Evolutionary conservation across 1,284 basidiomycete genomes (phyloP).

Genomic region (Austroboletus novae-zelandiae): DNA sequence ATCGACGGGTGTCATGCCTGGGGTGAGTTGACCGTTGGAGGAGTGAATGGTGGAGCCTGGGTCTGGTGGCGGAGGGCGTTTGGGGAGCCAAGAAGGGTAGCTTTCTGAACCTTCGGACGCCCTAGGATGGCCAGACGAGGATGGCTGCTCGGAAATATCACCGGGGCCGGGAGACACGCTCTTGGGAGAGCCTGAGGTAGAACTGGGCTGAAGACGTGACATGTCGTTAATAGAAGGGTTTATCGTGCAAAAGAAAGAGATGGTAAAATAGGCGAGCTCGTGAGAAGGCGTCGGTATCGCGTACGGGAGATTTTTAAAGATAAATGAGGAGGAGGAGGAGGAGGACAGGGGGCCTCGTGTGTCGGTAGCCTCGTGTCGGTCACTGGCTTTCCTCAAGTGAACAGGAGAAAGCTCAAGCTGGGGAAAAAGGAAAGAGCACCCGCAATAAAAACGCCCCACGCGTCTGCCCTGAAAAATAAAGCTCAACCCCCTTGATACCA

Average conservation of each 20-base stretch:
- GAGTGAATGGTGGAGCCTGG: constrained; percentile 70
- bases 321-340: constrained; percentile 2
- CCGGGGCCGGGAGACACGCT: constrained; percentile 28
- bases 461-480: constrained; percentile 33
- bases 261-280: constrained; percentile 29
- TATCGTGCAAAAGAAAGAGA: constrained; percentile 27
- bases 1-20: constrained; percentile 41
- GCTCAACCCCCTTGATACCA: constrained; percentile 28
- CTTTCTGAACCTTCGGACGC: constrained; percentile 57
- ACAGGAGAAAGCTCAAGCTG: constrained; percentile 25
- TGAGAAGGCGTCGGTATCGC: constrained; percentile 32
- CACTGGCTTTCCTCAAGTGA: constrained; percentile 35
- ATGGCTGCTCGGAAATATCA: constrained; percentile 34
- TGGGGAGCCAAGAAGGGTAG: constrained; percentile 80
- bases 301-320: constrained; percentile 20
- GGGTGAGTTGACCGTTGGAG: constrained; percentile 42
- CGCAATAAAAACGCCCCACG: constrained; percentile 23
- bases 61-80: constrained; percentile 69
- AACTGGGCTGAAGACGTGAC: constrained; percentile 45
- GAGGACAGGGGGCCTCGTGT: constrained; percentile 44
- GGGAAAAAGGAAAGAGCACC: constrained; percentile 19
- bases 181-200: constrained; percentile 35
- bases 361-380: constrained; percentile 43
- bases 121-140: constrained; percentile 36
- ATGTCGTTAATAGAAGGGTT: constrained; percentile 40